Base-by-base conservation (phyloP, 2,329 filamentous ascomycete species). In the Chalara sp. region DNA sequence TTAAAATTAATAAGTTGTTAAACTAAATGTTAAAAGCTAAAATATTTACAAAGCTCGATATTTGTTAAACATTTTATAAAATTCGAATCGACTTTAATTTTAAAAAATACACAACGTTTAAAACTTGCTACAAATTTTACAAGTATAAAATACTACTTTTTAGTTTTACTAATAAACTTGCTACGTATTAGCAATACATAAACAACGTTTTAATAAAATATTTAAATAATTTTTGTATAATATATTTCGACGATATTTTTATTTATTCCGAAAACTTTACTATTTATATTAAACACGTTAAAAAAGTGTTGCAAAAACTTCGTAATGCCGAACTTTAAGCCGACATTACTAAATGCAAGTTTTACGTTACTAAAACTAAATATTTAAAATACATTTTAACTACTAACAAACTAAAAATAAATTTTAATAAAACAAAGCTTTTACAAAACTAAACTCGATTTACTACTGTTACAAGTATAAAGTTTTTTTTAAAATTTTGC, bases 191-290 rank as follows among this genome's bases (percentile, higher is more conserved):
- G 4, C 29, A 43, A 3, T 43, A 43, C 4, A 43, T 43, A 43
- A 43, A 43, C 4, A 43, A 43, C 13, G 21, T 21, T 21, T 21
- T 21, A 21, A 21, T 21, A 21, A 21, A 21, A 21, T 21, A 21
- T 21, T 21, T 43, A 43, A 29, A 46, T 46, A 21, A 46, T 32
- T 46, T 46, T 21, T 46, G 5, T 46, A 46, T 32, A 46, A 32
- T 42, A 7, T 52, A 54, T 28, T 37, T 54, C 12, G 29, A 51
- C 39, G 30, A 52, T 42, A 50, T 54, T 39, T 29, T 54, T 3
- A 54, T 49, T 33, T 53, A 51, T 30, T 53, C 28, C 1, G 12
- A 51, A 4, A 37, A 46, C 10, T 4, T 31, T 2, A 3, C 32
- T 11, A 13, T 48, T 5, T 42, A 53, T 46, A 31, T 37, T 29